Evolutionary conservation across 768 basidiomycete species (phyloP), one percentile per base, ranked within the genome.

Genomic region (Leccinum fibrillosum): DNA sequence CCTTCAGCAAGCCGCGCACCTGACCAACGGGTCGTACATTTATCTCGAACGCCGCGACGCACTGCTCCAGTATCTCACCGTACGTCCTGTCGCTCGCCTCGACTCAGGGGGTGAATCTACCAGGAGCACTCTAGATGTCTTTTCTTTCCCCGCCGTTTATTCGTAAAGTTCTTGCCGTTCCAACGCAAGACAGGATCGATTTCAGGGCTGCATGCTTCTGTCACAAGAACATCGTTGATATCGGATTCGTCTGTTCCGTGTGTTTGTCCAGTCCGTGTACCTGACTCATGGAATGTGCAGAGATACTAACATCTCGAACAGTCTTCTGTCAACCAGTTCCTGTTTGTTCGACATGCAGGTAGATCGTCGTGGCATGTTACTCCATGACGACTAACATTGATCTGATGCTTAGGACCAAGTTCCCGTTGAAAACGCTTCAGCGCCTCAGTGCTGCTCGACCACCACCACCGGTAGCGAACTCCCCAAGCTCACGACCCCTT

Each of bases 171-270:
- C 78, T 98, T 35, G 85, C 89, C 0, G 86, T 92, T 21, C 96
- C 96, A 1, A 92, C 92, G 6, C 94, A 97, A 74, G 95, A 98
- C 71, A 89, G 86, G 67, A 89, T 98, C 58, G 97, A 98, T 72
- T 96, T 98, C 69, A 85, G 97, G 30, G 97, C 97, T 0, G 96
- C 95, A 8, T 98, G 96, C 70, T 98, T 99, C 78, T 99, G 97
- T 76, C 97, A 98, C 75, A 97, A 98, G 72, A 88, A 89, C 54
- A 96, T 97, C 50, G 85, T 98, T 42, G 96, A 98, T 69, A 84
- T 98, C 54, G 97, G 94, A 55, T 99, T 94, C 64, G 94, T 99
- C 21, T 99, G 97, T 71, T 96, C 94, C n/a, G 94, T 99, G 32
- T 99, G 97, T 71, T 75, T 99, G 30, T 96, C 94, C 26, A 98